Percentiles rank a stretch among this genome's conserved stretches.
Evolutionary conservation across 179 eudicot species (phyloP).

Genomic region (Patellifolia procumbens): DNA sequence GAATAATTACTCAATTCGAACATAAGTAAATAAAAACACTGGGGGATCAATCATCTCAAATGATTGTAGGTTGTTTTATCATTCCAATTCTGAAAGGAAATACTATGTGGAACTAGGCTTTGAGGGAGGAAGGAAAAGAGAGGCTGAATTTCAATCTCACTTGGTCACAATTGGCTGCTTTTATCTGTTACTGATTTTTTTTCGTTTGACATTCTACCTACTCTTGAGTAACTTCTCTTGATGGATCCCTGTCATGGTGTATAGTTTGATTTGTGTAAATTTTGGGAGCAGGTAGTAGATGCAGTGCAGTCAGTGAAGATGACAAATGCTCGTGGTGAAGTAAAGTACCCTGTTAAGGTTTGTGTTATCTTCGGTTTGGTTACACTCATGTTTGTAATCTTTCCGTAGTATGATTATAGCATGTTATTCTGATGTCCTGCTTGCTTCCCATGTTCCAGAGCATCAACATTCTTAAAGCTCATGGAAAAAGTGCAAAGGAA

Average conservation of each 20-base stretch:
- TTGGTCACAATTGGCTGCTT: neutral
- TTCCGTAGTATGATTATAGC: neutral
- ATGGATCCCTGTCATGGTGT: neutral
- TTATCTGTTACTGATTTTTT: neutral
- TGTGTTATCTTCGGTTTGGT: conserved; percentile 13
- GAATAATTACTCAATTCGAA: neutral
- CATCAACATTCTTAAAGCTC: conserved; percentile 92
- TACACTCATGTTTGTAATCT: too few relatives aligned
- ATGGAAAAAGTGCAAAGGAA: conserved; percentile 90
- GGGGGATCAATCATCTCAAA: neutral
- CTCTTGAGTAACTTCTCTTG: neutral
- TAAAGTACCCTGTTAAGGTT: conserved; percentile 96
- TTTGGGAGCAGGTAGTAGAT: conserved; percentile 68
- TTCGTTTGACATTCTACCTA: neutral
- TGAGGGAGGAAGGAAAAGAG: neutral
- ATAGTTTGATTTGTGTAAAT: conserved; percentile 7
- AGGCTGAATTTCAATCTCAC: neutral
- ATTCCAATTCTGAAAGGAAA: neutral
- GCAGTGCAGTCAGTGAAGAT: conserved; percentile 91
- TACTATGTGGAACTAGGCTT: neutral
- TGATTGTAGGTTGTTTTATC: neutral
- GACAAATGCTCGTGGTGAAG: conserved; percentile 92
- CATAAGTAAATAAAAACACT: neutral
- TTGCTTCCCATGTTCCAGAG: conserved; percentile 47
- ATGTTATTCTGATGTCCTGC: conserved; percentile 5